Evolutionary conservation across 2,329 filamentous ascomycete species (phyloP).

Genomic region (Didymella sp.): DNA sequence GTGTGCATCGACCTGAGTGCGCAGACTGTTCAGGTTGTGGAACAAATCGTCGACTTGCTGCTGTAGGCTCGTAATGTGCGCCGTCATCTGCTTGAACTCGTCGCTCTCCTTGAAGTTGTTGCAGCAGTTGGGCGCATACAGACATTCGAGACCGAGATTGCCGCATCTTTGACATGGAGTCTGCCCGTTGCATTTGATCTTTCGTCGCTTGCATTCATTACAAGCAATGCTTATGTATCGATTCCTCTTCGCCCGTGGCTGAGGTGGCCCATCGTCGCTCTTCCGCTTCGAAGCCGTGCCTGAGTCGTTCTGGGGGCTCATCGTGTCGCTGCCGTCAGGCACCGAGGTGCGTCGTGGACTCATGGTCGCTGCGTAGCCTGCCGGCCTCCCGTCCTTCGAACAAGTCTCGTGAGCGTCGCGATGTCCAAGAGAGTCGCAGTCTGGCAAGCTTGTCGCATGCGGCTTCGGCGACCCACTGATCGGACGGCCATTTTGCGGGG

Average conservation of each 20-base stretch:
- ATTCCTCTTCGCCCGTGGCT: slow-evolving; percentile 67
- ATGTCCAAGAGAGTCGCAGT: not conserved
- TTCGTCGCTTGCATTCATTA: slow-evolving; percentile 70
- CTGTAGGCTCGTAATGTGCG: slow-evolving; percentile 76
- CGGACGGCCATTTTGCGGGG: slow-evolving; percentile 18
- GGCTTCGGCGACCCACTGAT: slow-evolving; percentile 16
- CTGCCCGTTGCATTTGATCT: slow-evolving; percentile 73
- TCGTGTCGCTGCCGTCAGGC: slow-evolving; percentile 40
- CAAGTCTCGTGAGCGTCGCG: slow-evolving; percentile 2
- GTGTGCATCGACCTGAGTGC: slow-evolving; percentile 54
- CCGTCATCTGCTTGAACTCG: slow-evolving; percentile 83
- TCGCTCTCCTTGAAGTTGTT: slow-evolving; percentile 92
- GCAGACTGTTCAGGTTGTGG: slow-evolving; percentile 72
- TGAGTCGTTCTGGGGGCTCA: slow-evolving; percentile 42
- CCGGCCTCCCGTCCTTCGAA: slow-evolving; percentile 9
- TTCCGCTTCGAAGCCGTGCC: slow-evolving; percentile 51
- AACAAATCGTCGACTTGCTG: slow-evolving; percentile 83
- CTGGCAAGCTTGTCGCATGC: not conserved
- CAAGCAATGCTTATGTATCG: slow-evolving; percentile 73
- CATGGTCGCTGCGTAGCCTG: slow-evolving; percentile 4
- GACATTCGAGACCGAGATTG: slow-evolving; percentile 67
- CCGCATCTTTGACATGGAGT: slow-evolving; percentile 70
- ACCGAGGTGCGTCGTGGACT: slow-evolving; percentile 13
- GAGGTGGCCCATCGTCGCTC: slow-evolving; percentile 52
- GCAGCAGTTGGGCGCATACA: slow-evolving; percentile 72